Percentiles rank a stretch among this genome's conserved stretches.
Evolutionary conservation across 2,329 filamentous ascomycete species (phyloP).

Genomic region (Penicillium paneum): DNA sequence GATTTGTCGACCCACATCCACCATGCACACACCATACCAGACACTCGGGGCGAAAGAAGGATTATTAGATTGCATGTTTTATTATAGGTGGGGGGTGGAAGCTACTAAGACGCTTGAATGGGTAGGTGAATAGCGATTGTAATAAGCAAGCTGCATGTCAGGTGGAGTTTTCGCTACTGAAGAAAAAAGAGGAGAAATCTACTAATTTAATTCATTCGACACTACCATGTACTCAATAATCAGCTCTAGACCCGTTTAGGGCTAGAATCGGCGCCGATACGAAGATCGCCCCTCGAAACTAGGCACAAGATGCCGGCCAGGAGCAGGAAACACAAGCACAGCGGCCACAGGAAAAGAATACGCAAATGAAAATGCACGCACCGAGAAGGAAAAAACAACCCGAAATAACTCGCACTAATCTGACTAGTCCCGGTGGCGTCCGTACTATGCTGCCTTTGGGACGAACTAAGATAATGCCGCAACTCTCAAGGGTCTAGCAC

Average conservation of each 20-base stretch:
- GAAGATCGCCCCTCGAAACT: background rate
- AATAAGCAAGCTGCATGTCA: background rate
- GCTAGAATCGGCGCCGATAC: background rate
- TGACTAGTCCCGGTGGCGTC: slow-evolving; percentile 9
- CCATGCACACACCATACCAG: slow-evolving; percentile 20
- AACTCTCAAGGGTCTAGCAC: slow-evolving; percentile 6
- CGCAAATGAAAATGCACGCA: slow-evolving; percentile 1
- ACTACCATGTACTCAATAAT: background rate
- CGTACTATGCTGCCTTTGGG: background rate
- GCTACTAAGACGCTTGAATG: background rate
- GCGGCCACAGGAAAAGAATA: background rate
- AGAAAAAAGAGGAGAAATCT: background rate
- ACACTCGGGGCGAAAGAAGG: slow-evolving; percentile 11
- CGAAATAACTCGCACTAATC: background rate
- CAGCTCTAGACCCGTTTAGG: background rate
- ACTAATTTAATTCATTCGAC: background rate
- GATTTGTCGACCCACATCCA: slow-evolving; percentile 19
- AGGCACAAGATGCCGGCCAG: background rate
- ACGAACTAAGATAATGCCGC: slow-evolving; percentile 11
- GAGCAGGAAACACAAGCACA: background rate
- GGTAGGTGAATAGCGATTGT: background rate
- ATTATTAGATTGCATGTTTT: background rate
- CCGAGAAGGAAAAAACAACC: background rate
- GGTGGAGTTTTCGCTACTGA: background rate
- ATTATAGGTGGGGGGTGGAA: background rate